These are phyloP conservation scores for Penicillium hesseltinei DNA, from an alignment of 2,329 filamentous ascomycete genomes.

Conservation along the genomic window DNA sequence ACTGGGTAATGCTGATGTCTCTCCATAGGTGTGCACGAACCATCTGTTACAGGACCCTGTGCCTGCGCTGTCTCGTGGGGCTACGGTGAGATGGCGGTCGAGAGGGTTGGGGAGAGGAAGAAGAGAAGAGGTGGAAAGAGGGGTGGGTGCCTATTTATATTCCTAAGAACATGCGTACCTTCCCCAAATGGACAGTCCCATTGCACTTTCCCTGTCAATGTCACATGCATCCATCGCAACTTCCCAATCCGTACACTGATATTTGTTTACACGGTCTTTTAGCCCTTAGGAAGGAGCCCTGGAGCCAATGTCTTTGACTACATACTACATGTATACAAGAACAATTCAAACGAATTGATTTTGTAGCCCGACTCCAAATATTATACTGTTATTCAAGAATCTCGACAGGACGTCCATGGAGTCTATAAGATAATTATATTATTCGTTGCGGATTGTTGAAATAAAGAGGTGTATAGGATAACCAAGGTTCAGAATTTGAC, in stretches of 20 bases:
- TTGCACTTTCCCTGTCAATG: background rate
- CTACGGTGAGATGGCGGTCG: background rate
- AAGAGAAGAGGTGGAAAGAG: background rate
- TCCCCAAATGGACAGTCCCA: background rate
- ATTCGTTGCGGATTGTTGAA: accelerated
- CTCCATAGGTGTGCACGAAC: background rate
- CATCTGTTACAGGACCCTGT: background rate
- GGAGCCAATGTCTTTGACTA: too few species aligned
- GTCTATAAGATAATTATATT: background rate
- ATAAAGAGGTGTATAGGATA: too few species aligned
- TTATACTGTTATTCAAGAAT: too few species aligned
- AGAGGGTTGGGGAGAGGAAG: too few species aligned
- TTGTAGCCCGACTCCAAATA: too few species aligned
- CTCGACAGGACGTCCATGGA: background rate
- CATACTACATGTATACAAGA: too few species aligned
- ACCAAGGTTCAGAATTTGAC: too few species aligned
- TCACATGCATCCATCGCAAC: background rate
- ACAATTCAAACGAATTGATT: too few species aligned
- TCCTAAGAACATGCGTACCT: background rate
- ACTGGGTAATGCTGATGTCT: background rate
- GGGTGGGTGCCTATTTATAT: background rate
- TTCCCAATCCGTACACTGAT: background rate
- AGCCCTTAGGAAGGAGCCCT: too few species aligned
- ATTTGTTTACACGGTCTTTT: background rate
- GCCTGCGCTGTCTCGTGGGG: background rate